Evolutionary conservation across 2,329 filamentous ascomycete genomes (phyloP).

Genomic region (Thelonectria blattea): DNA sequence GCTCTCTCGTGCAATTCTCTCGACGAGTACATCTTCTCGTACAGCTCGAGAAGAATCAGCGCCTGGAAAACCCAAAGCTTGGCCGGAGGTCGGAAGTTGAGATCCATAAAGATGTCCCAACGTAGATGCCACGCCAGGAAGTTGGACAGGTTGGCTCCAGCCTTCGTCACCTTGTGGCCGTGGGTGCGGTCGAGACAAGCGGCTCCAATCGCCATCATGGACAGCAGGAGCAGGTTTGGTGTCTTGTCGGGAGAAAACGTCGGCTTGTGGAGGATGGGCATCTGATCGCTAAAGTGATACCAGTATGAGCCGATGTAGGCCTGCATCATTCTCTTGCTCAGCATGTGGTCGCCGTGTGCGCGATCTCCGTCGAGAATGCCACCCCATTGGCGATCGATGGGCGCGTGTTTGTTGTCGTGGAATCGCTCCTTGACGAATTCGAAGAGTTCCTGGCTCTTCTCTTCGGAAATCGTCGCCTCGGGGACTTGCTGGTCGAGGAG

Average conservation of each 20-base stretch:
- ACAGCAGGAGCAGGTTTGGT: slow-evolving; percentile 81
- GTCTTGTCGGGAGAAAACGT: slow-evolving; percentile 90
- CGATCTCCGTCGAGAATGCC: slow-evolving; percentile 80
- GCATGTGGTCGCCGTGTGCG: slow-evolving; percentile 65
- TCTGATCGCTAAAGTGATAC: slow-evolving; percentile 91
- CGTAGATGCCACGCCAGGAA: slow-evolving; percentile 93
- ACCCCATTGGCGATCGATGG: slow-evolving; percentile 76
- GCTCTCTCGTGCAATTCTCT: slow-evolving; percentile 90
- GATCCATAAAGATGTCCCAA: slow-evolving; percentile 94
- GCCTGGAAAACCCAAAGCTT: slow-evolving; percentile 97
- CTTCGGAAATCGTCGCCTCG: slow-evolving; percentile 82
- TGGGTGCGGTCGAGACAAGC: slow-evolving; percentile 86
- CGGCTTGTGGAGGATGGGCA: slow-evolving; percentile 93
- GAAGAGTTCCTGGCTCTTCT: slow-evolving; percentile 83
- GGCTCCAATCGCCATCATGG: slow-evolving; percentile 92
- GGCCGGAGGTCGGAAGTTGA: slow-evolving; percentile 86
- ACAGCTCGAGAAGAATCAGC: slow-evolving; percentile 84
- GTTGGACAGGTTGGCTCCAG: slow-evolving; percentile 83
- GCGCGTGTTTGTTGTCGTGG: slow-evolving; percentile 78
- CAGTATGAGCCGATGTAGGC: slow-evolving; percentile 93
- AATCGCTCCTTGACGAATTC: slow-evolving; percentile 83
- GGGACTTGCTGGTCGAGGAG: slow-evolving; percentile 80
- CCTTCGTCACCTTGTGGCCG: slow-evolving; percentile 73
- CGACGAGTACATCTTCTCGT: slow-evolving; percentile 98
- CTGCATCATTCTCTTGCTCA: slow-evolving; percentile 95